Percentiles rank a stretch among this genome's conserved stretches.
phyloP scores from a whole-genome alignment of 306 rosid species.

The Quercus ilex region DNA sequence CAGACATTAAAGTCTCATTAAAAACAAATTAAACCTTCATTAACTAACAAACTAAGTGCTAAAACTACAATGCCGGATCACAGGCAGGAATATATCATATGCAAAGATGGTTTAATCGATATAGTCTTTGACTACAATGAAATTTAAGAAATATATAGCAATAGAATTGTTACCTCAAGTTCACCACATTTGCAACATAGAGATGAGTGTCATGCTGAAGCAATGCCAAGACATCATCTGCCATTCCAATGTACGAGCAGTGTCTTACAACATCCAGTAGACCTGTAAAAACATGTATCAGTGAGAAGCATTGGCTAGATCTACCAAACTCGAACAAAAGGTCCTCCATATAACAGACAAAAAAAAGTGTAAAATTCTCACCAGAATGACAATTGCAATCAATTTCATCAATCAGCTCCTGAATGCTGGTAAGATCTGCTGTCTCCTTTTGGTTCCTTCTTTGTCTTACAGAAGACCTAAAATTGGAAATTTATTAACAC shows the following conservation, averaged over 20 bases:
- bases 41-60: not conserved
- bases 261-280: constrained; percentile 74
- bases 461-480: constrained; percentile 77
- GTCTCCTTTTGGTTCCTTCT: constrained; percentile 85
- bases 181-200: constrained; percentile 84
- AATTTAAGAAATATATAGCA: constrained; percentile 15
- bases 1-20: not conserved
- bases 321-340: constrained; percentile 10
- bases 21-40: not conserved
- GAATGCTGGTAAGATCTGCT: constrained; percentile 67
- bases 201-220: constrained; percentile 91
- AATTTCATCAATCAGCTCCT: constrained; percentile 71
- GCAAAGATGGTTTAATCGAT: not conserved
- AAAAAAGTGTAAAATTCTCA: constrained; percentile 18
- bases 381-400: constrained; percentile 67
- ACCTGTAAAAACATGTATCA: constrained; percentile 43
- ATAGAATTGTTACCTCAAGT: constrained; percentile 59
- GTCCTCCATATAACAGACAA: not conserved
- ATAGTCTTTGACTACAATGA: not conserved
- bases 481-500: constrained; percentile 12
- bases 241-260: constrained; percentile 91
- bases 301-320: constrained; percentile 15
- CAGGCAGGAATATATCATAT: not conserved
- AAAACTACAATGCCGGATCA: not conserved
- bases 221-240: constrained; percentile 83